Percentiles rank a stretch among this genome's conserved stretches.
Conservation (phyloP, 768 basidiomycete species). For the Mycena leptocephala region DNA sequence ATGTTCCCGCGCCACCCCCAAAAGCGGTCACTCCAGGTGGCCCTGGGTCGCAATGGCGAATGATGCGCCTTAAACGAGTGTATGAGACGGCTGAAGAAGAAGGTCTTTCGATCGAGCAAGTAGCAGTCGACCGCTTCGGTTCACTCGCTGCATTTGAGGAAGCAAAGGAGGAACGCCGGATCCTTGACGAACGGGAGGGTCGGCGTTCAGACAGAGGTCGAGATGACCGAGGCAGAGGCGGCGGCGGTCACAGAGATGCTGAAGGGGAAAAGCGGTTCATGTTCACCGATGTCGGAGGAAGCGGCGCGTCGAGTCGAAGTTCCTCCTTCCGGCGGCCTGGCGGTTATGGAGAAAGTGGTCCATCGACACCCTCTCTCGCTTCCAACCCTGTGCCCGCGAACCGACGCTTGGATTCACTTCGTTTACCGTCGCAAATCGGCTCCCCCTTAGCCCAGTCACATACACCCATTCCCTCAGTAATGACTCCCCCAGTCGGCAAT, state of each 20-base stretch:
- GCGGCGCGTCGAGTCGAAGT: slow-evolving; percentile 83
- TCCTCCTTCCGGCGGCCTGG: slow-evolving; percentile 92
- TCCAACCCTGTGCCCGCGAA: slow-evolving; percentile 49
- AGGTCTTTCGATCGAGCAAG: slow-evolving; percentile 76
- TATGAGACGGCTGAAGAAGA: slow-evolving; percentile 95
- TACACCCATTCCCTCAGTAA: slow-evolving; percentile 93
- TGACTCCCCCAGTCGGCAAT: slow-evolving; percentile 76
- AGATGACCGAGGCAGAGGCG: slow-evolving; percentile 46
- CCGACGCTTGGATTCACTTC: slow-evolving; percentile 73
- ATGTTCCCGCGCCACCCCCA: slow-evolving; percentile 58
- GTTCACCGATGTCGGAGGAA: slow-evolving; percentile 77
- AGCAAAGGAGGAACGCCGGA: slow-evolving; percentile 87
- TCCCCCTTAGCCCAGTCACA: slow-evolving; percentile 75
- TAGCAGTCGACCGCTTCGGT: slow-evolving; percentile 93
- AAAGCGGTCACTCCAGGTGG: slow-evolving; percentile 84
- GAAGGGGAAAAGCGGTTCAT: slow-evolving; percentile 72
- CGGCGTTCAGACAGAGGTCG: slow-evolving; percentile 54
- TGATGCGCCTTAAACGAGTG: slow-evolving; percentile 94
- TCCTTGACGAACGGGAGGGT: slow-evolving; percentile 88
- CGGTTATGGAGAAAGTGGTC: slow-evolving; percentile 73
- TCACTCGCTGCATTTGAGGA: slow-evolving; percentile 90
- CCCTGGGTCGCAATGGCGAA: slow-evolving; percentile 96
- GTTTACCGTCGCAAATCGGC: slow-evolving; percentile 70
- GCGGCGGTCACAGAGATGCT: slow-evolving; percentile 51
- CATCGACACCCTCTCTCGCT: slow-evolving; percentile 64